phyloP scores from a whole-genome alignment of 257 asterid genomes.

The Cinchona pubescens region DNA sequence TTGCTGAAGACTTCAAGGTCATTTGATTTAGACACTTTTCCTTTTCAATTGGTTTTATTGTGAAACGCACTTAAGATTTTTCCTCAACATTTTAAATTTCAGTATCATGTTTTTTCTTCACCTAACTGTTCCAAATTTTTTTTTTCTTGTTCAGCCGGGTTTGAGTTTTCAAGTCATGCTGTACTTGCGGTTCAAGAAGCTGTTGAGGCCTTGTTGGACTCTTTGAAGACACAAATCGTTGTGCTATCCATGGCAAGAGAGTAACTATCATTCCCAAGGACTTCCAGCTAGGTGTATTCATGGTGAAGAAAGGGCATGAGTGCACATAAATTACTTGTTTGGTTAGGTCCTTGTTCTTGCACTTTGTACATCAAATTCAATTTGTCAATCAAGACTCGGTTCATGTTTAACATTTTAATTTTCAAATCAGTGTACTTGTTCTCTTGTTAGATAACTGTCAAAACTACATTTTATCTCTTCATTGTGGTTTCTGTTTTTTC shows the following conservation, averaged over 20 bases:
- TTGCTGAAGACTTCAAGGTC: conserved; percentile 32
- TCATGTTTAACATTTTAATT: conserved; percentile 4
- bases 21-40: background rate
- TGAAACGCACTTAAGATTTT: background rate
- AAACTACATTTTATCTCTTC: background rate
- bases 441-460: background rate
- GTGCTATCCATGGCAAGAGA: conserved; percentile 25
- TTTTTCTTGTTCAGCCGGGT: conserved; percentile 11
- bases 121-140: background rate
- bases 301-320: conserved; percentile 23
- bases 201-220: conserved; percentile 26
- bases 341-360: conserved; percentile 11
- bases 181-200: conserved; percentile 31
- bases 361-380: conserved; percentile 8
- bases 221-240: conserved; percentile 23
- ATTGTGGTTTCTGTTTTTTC: background rate
- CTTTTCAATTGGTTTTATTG: background rate
- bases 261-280: conserved; percentile 26
- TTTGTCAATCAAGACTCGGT: conserved; percentile 1
- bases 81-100: background rate
- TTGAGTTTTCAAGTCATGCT: conserved; percentile 28
- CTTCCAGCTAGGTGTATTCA: conserved; percentile 23
- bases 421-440: background rate
- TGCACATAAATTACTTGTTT: conserved; percentile 7
- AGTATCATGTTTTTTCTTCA: background rate